These are phyloP conservation scores for Penicillium sp. DNA, from an alignment of 2,329 filamentous ascomycete genomes.

Conservation along the genomic window DNA sequence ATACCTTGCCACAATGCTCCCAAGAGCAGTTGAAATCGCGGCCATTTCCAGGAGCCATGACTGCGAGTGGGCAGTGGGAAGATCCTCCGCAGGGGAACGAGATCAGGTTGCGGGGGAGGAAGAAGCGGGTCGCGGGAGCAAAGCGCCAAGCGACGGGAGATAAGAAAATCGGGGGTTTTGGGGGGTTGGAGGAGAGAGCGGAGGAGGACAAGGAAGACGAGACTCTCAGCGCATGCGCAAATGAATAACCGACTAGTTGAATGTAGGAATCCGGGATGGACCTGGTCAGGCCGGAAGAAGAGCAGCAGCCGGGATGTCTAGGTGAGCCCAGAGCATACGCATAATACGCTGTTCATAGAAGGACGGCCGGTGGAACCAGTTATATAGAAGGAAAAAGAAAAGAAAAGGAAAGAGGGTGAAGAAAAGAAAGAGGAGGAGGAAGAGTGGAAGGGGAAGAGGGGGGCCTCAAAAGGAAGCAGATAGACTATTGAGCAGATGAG, in stretches of 20 bases:
- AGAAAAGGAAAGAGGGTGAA: slow-evolving; percentile 1
- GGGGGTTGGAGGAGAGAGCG: neutral
- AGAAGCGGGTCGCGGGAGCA: slow-evolving; percentile 20
- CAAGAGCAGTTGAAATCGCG: slow-evolving; percentile 49
- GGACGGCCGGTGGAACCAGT: neutral
- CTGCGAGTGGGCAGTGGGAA: slow-evolving; percentile 5
- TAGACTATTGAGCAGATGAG: neutral
- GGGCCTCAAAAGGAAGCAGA: slow-evolving; percentile 11
- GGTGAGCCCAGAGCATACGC: slow-evolving; percentile 22
- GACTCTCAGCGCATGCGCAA: slow-evolving; percentile 17
- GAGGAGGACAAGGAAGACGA: neutral
- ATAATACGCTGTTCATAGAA: slow-evolving; percentile 22
- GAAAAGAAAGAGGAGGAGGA: neutral
- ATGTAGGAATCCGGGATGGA: slow-evolving; percentile 16
- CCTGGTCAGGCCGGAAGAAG: slow-evolving; percentile 23
- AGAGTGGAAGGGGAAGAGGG: neutral
- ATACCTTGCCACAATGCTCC: slow-evolving; percentile 48
- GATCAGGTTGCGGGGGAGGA: slow-evolving; percentile 11
- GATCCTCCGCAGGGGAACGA: neutral
- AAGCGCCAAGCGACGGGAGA: slow-evolving; percentile 13
- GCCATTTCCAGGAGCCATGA: slow-evolving; percentile 44
- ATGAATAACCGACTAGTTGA: neutral
- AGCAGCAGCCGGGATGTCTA: slow-evolving; percentile 18
- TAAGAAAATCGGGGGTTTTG: neutral
- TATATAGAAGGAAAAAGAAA: neutral